Conservation (phyloP, 768 basidiomycete species). For the Kwoniella sp. region DNA sequence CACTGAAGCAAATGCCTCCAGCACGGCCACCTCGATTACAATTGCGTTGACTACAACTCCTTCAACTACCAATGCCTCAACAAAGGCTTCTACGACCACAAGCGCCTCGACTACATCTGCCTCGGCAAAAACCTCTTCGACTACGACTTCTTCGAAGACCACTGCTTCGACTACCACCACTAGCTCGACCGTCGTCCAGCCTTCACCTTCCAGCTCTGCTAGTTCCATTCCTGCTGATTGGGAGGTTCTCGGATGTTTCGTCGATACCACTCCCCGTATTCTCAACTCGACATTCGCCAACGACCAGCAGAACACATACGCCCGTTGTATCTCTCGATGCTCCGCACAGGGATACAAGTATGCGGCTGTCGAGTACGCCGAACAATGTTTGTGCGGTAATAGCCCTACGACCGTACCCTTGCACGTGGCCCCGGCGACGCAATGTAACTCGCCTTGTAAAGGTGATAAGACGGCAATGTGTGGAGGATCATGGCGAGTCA, state of each 20-base stretch:
- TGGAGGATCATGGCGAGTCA: constrained; percentile 20
- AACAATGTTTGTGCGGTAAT: constrained; percentile 23
- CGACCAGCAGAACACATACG: constrained; percentile 7
- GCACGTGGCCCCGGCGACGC: neutral
- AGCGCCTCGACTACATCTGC: constrained; percentile 1
- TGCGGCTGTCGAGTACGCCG: constrained; percentile 26
- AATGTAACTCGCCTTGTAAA: constrained; percentile 8
- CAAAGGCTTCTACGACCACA: too few species aligned
- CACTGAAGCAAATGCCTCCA: too few species aligned
- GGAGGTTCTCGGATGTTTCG: constrained; percentile 19
- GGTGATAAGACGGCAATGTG: constrained; percentile 15
- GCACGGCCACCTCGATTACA: too few species aligned
- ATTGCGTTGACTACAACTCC: too few species aligned
- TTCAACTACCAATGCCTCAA: too few species aligned
- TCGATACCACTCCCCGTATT: constrained; percentile 7
- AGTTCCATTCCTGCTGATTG: constrained; percentile 27
- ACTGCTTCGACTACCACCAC: constrained; percentile 5
- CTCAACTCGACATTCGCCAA: constrained; percentile 5
- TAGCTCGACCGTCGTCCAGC: neutral
- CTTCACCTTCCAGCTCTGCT: constrained; percentile 12
- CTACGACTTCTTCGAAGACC: neutral
- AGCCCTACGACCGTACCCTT: neutral
- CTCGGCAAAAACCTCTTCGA: constrained; percentile 3
- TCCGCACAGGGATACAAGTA: constrained; percentile 16
- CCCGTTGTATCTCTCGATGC: constrained; percentile 24